Percentiles rank a stretch among this genome's conserved stretches.
Evolutionary conservation across 495 filamentous ascomycete genomes (phyloP).

Genomic region (Rhypophila decipiens): DNA sequence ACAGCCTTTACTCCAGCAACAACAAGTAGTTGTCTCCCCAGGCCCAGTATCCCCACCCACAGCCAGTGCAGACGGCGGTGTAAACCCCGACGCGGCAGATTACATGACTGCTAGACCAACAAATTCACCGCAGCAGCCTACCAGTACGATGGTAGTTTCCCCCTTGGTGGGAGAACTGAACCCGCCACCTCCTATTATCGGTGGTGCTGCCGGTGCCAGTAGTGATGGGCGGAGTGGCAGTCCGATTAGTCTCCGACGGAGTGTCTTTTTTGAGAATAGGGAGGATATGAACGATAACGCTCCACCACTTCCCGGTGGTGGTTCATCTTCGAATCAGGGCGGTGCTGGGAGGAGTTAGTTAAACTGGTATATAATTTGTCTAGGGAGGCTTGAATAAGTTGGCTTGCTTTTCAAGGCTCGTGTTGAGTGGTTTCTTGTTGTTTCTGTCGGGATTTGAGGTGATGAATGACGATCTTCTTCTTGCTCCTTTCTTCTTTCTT

Average conservation of each 20-base stretch:
- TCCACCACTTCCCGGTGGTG: too few species aligned
- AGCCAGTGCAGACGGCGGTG: too few species aligned
- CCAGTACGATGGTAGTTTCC: not conserved
- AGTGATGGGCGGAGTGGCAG: conserved; percentile 5
- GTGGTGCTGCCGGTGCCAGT: not conserved
- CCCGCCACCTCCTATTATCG: not conserved
- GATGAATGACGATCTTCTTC: too few species aligned
- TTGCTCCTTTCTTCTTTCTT: too few species aligned
- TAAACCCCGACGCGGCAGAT: conserved; percentile 9
- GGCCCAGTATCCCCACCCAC: conserved; percentile 22
- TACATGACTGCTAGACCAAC: conserved; percentile 20
- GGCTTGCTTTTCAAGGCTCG: too few species aligned
- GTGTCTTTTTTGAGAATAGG: conserved; percentile 31
- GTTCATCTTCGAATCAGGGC: too few species aligned
- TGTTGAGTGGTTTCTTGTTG: too few species aligned
- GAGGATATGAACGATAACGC: conserved; percentile 22
- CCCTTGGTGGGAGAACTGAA: too few species aligned
- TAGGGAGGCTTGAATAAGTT: too few species aligned
- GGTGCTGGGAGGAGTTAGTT: not conserved
- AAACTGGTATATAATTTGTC: too few species aligned
- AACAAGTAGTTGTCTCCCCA: not conserved
- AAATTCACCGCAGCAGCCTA: too few species aligned
- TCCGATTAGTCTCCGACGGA: conserved; percentile 24
- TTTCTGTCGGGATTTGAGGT: too few species aligned
- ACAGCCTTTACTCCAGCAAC: not conserved